These are phyloP conservation scores for Fusarium proliferatum DNA, from an alignment of 2,329 filamentous ascomycete genomes.

Conservation along the genomic window DNA sequence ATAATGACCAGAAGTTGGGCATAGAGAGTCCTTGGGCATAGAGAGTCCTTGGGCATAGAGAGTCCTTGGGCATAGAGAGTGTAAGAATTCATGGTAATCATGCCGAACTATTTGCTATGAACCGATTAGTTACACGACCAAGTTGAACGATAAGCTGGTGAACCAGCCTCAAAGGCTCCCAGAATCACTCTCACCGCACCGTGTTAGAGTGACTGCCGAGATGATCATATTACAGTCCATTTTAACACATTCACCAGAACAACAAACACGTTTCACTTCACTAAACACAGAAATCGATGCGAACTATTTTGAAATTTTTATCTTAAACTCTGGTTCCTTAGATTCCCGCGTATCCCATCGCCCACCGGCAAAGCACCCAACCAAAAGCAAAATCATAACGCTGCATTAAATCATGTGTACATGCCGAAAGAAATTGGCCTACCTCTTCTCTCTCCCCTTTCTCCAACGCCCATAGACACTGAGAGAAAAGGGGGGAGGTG, in stretches of 20 bases:
- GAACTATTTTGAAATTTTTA: conserved; percentile 29
- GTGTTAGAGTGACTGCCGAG: not conserved
- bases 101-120: not conserved
- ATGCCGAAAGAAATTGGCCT: conserved; percentile 10
- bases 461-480: conserved; percentile 4
- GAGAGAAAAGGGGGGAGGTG: not conserved
- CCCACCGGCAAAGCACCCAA: conserved; percentile 21
- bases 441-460: not conserved
- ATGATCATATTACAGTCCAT: not conserved
- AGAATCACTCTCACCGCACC: too few relatives aligned
- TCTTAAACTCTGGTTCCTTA: conserved; percentile 8
- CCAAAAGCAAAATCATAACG: conserved; percentile 22
- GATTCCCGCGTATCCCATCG: conserved; percentile 21
- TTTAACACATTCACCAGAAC: not conserved
- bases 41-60: not conserved
- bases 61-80: not conserved
- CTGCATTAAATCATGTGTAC: conserved; percentile 31
- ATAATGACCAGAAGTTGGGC: not conserved
- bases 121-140: not conserved
- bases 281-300: conserved; percentile 9
- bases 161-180: not conserved
- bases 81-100: not conserved
- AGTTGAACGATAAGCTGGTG: not conserved
- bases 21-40: not conserved
- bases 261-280: conserved; percentile 17